These are phyloP conservation scores for Botrytis aclada DNA, from an alignment of 2,329 filamentous ascomycete genomes.

Conservation along the genomic window DNA sequence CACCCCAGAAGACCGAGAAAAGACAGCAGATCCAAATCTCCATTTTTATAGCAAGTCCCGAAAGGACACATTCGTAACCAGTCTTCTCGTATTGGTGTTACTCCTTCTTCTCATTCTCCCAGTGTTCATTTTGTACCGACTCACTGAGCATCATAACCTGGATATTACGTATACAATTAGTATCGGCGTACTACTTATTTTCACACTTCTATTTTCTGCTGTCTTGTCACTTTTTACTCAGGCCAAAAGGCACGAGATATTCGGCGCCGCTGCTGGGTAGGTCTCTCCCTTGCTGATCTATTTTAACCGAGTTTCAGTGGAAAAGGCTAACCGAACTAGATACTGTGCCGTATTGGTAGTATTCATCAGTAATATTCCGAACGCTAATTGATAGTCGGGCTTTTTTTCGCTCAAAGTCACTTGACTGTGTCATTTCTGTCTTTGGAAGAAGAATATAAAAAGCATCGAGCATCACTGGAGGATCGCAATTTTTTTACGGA, in stretches of 20 bases:
- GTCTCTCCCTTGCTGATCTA: neutral
- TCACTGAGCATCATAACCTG: constrained; percentile 10
- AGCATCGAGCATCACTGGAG: neutral
- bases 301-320: neutral
- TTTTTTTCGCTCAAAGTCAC: neutral
- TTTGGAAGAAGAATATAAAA: too few relatives aligned
- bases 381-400: neutral
- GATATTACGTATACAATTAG: constrained; percentile 20
- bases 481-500: neutral
- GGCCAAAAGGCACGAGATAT: constrained; percentile 32
- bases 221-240: constrained; percentile 28
- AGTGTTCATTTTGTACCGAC: constrained; percentile 24
- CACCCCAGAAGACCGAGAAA: constrained; percentile 3
- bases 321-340: constrained; percentile 2
- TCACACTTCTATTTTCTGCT: constrained; percentile 28
- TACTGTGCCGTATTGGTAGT: constrained; percentile 30
- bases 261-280: constrained; percentile 34
- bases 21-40: constrained; percentile 5
- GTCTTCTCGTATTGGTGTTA: neutral
- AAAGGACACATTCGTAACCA: constrained; percentile 13
- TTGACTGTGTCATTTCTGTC: neutral
- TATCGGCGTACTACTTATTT: constrained; percentile 28
- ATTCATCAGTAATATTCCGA: constrained; percentile 25
- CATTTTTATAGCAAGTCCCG: constrained; percentile 18
- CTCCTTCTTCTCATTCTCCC: constrained; percentile 20